Base-by-base conservation (phyloP, 139 green algal genomes). In the Trebouxia sp. region DNA sequence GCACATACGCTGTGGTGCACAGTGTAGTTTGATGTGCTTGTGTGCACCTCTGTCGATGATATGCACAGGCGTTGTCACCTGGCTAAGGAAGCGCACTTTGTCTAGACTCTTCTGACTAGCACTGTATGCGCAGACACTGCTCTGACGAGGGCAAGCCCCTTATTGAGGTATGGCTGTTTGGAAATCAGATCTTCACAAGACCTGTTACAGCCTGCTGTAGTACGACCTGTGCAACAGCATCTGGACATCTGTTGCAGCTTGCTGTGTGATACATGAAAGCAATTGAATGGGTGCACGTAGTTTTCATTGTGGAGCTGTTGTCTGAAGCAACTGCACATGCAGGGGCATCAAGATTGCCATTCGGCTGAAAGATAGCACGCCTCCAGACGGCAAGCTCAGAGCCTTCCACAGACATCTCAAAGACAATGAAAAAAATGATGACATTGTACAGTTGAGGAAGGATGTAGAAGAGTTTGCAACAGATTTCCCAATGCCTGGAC, bases 341-440 rank as follows among this genome's bases (percentile, higher is more conserved):
- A 86, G 81, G 65, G 79, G 74, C 6, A 80, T 88, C 26, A 42
- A 85, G 17, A 93, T 93, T 77, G 77, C 89, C 5, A 37, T 85
- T 30, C 82, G 90, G 2, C 65, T 88, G 70, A 96, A 97, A 85
- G 79, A 67, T 42, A 87, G 86, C 70, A 87, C 83, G 0, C 78
- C 87, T 12, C 80, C 80, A 3, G 90, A 90, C 20, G 90, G 83
- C 74, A 99, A 99, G 91, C 83, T 98, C 26, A 97, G 97, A 89
- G 96, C 98, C 79, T 99, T 98, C 91, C 90, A 91, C 6, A 88
- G 89, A 50, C 88, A 90, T 35, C 42, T 97, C 11, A 69, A 65
- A 26, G 86, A 88, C 30, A 83, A 35, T 41, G 20, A 76, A 75
- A 12, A 79, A 90, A 51, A 20, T 5, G 47, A 83, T 87, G 74